A percentile compares a stretch with the other conserved stretches of the same genome.
Evolutionary conservation across 805 yeast species (phyloP).

Genomic region (Aciculoconidium aculeatum): DNA sequence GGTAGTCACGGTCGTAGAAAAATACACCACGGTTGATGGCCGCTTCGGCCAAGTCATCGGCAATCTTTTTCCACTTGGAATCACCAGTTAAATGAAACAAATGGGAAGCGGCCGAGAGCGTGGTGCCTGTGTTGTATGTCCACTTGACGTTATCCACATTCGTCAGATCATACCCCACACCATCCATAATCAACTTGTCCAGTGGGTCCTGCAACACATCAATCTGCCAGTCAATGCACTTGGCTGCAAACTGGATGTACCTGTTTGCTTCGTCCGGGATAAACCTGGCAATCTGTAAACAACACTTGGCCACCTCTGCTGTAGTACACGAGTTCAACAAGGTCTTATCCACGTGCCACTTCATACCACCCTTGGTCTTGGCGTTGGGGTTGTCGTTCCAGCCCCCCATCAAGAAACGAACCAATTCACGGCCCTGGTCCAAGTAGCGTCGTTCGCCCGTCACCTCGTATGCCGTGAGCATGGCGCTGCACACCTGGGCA

Average conservation of each 20-base stretch:
- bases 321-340: slow-evolving; percentile 64
- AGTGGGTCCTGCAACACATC: slow-evolving; percentile 44
- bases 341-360: slow-evolving; percentile 59
- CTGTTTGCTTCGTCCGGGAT: slow-evolving; percentile 41
- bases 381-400: slow-evolving; percentile 42
- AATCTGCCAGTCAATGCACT: slow-evolving; percentile 55
- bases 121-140: slow-evolving; percentile 65
- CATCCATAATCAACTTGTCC: slow-evolving; percentile 57
- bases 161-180: slow-evolving; percentile 43
- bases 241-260: slow-evolving; percentile 55
- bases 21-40: slow-evolving; percentile 50
- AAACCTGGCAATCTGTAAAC: slow-evolving; percentile 49
- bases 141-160: slow-evolving; percentile 48
- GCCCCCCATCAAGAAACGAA: slow-evolving; percentile 60
- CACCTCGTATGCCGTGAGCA: slow-evolving; percentile 62
- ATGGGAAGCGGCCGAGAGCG: slow-evolving; percentile 48
- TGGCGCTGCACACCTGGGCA: slow-evolving; percentile 65
- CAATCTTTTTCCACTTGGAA: slow-evolving; percentile 42
- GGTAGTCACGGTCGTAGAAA: slow-evolving; percentile 61
- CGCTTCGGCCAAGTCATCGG: slow-evolving; percentile 50
- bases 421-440: slow-evolving; percentile 52
- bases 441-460: slow-evolving; percentile 50
- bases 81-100: slow-evolving; percentile 48
- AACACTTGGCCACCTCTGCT: slow-evolving; percentile 60
- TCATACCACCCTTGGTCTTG: slow-evolving; percentile 52